These are phyloP conservation scores for Sonneratia caseolaris DNA, from an alignment of 345 rosid species.

Conservation along the genomic window DNA sequence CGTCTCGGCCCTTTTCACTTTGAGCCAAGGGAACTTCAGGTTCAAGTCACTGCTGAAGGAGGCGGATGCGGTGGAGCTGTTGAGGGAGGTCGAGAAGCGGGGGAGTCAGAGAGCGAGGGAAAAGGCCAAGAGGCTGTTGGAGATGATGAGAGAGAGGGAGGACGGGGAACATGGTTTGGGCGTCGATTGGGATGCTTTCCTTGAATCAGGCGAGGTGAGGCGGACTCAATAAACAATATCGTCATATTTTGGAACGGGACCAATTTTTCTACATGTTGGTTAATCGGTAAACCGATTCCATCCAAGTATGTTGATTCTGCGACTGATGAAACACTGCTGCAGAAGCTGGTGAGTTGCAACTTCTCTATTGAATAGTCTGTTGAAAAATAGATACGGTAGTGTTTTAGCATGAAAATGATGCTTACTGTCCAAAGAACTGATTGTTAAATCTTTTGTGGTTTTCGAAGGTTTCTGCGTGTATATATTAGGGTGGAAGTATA, in stretches of 20 bases:
- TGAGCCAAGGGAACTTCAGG: slow-evolving; percentile 61
- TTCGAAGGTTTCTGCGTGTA: background rate
- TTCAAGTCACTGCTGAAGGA: slow-evolving; percentile 67
- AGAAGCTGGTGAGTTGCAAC: background rate
- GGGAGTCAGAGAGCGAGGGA: slow-evolving; percentile 47
- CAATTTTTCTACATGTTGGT: background rate
- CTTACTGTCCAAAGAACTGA: background rate
- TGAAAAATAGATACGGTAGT: background rate
- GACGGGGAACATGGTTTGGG: slow-evolving; percentile 28
- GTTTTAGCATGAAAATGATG: background rate
- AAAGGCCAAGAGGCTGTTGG: slow-evolving; percentile 50
- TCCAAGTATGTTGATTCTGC: background rate
- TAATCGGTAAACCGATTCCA: background rate
- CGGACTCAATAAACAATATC: slow-evolving; percentile 30
- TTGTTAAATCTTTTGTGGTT: background rate
- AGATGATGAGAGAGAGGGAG: slow-evolving; percentile 36
- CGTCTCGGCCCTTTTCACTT: slow-evolving; percentile 43
- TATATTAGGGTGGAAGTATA: background rate
- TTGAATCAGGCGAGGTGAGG: slow-evolving; percentile 43
- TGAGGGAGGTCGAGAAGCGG: slow-evolving; percentile 39
- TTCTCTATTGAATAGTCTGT: background rate
- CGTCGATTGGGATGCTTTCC: slow-evolving; percentile 48
- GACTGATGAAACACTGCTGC: background rate
- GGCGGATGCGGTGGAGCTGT: slow-evolving; percentile 38
- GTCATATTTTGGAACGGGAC: background rate